Evolutionary conservation across 768 basidiomycete species (phyloP).

Genomic region (Lentinus brumalis): DNA sequence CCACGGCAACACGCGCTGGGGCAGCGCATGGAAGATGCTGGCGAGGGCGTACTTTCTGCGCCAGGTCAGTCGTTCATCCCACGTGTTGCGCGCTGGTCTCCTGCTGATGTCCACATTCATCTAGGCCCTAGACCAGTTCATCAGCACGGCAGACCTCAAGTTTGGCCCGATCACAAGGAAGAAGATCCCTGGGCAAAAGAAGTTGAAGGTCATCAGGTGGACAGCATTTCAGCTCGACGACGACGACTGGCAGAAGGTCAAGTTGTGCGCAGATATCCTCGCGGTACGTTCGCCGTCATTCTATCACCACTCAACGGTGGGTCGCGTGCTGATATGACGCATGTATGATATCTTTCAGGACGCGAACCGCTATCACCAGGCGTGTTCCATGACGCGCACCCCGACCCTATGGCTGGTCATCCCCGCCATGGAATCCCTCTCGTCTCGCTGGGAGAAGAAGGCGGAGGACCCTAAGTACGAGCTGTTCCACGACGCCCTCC

Average conservation of each 20-base stretch:
- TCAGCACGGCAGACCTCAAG: conserved; percentile 28
- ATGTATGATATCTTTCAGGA: conserved; percentile 18
- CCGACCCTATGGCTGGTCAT: conserved; percentile 32
- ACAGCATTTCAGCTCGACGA: conserved; percentile 24
- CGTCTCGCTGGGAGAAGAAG: conserved; percentile 32
- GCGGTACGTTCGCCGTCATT: conserved; percentile 9
- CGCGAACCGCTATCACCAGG: conserved; percentile 26
- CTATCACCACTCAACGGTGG: too few species aligned
- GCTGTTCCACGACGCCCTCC: conserved; percentile 25
- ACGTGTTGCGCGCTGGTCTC: too few species aligned
- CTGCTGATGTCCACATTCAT: neutral
- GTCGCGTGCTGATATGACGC: too few species aligned
- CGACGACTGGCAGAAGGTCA: conserved; percentile 26
- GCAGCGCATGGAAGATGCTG: too few species aligned
- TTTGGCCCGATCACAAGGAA: conserved; percentile 34
- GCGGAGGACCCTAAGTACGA: neutral
- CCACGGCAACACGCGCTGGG: too few species aligned
- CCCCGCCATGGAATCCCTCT: conserved; percentile 32
- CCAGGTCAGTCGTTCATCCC: too few species aligned
- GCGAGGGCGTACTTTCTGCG: too few species aligned
- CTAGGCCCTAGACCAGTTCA: conserved; percentile 18
- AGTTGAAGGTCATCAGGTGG: conserved; percentile 32
- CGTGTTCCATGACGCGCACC: conserved; percentile 28
- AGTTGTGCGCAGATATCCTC: conserved; percentile 18
- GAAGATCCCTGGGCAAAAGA: neutral